Base-by-base conservation (phyloP, 495 filamentous ascomycete genomes). In the Penicillium riverlandense region DNA sequence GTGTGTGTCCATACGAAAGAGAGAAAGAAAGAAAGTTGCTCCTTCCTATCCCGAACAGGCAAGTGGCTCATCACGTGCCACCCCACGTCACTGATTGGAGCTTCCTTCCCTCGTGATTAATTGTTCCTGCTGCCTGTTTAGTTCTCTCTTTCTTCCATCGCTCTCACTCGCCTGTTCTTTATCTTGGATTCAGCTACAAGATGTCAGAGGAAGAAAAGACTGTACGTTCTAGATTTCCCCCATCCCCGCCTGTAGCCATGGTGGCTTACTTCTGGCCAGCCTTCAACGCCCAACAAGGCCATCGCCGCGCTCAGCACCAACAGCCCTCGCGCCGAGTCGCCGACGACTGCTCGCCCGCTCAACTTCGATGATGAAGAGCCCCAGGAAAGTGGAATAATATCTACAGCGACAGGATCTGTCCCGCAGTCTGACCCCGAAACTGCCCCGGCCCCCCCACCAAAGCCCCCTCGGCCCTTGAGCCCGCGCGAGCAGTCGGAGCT, bases 401-500 rank as follows among this genome's bases (percentile, higher is more conserved):
- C 65, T 29, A 42, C 52, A n/a, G 49, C 59, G 47, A 66, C 59
- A 61, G 67, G 57, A 40, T 48, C 58, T 45, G 55, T 60, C 40
- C 63, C 59, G 53, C 59, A 53, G 53, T 50, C 52, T 41, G 50
- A 62, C 41, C 58, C 76, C 45, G 56, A 75, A 43, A 50, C 69
- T 22, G 55, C 86, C 41, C 90, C 88, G 34, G 55, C 67, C 36
- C 57, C 86, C 47, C 90, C 90, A 41, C 76, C 85, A 35, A 95
- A 96, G 67, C 92, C 90, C 14, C 92, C 91, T 13, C 83, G 92
- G 33, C 92, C 91, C 30, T 51, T 88, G 57, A 85, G 77, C 55
- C 83, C 88, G 47, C 76, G 82, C 45, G 81, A 92, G 60, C 81
- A 91, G 66, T 88, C 88, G 15, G 85, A 91, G 63, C 82, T 80